Base-by-base conservation (phyloP, 2,329 filamentous ascomycete species). In the Ophiostoma novo-ulmi region DNA sequence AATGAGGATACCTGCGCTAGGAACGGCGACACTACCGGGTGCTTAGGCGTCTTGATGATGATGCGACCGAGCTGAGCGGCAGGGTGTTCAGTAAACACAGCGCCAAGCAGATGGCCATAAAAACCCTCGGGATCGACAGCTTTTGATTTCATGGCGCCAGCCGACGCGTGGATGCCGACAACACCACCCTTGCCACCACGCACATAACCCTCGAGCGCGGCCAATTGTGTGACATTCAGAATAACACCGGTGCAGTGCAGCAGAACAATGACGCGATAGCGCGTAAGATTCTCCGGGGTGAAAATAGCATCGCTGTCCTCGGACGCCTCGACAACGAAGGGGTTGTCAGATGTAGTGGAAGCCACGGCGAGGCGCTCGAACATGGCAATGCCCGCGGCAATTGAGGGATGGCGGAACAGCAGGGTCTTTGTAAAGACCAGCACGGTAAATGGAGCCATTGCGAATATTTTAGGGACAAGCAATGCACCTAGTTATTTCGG, bases 141-240 rank as follows among this genome's bases (percentile, higher is more conserved):
- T 4, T 26, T 17, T 0, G 75, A 76, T 17, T 73, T 73, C 74
- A 82, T 76, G 11, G 76, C 80, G 1, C 76, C 75, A 2, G 78
- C 75, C 1, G 81, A 80, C 41, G 78, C 79, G 72, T 83, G 81
- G n/a, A 82, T 76, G 31, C 77, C 81, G 0, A 82, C 80, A 55
- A 82, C 75, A 1, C 80, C 80, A 26, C 79, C 79, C 1, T 14
- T 11, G 14, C 81, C 80, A 22, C 70, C 65, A 17, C 73, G 74
- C 36, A 82, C 76, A 58, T 78, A 80, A 4, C 48, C 71, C 70
- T 79, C 75, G 38, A 82, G 73, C 0, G 77, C 78, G 0, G 71
- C 75, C 1, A 82, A 72, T 71, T 82, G 78, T 0, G 72, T 55
- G 0, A 70, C 64, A 36, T 74, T 73, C n/a, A 82, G 74, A 68